These are phyloP conservation scores for Triadica sebifera DNA, from an alignment of 345 rosid species.

Conservation along the genomic window DNA sequence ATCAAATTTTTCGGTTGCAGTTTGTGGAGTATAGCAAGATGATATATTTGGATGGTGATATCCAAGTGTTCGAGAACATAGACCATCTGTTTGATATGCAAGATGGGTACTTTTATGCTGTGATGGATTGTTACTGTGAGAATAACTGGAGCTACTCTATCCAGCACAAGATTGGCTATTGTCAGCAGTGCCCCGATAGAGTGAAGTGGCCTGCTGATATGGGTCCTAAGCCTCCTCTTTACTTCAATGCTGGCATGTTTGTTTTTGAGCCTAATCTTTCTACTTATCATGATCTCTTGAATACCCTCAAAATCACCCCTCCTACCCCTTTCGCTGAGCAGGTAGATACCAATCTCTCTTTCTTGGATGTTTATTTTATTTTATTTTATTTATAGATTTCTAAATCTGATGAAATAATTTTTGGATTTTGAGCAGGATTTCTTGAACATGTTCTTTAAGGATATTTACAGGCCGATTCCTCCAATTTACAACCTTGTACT, in stretches of 20 bases:
- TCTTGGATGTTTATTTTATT: not conserved
- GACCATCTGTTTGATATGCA: slow-evolving; percentile 14
- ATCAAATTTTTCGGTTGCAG: not conserved
- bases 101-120: slow-evolving; percentile 16
- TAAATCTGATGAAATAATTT: not conserved
- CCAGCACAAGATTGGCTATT: slow-evolving; percentile 14
- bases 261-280: slow-evolving; percentile 58
- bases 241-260: slow-evolving; percentile 80
- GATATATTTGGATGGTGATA: slow-evolving; percentile 20
- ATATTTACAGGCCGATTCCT: slow-evolving; percentile 71
- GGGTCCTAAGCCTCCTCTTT: slow-evolving; percentile 58
- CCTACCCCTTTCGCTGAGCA: slow-evolving; percentile 79
- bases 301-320: slow-evolving; percentile 42
- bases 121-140: slow-evolving; percentile 17
- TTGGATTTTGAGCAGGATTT: slow-evolving; percentile 47
- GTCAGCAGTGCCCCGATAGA: slow-evolving; percentile 15
- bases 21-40: slow-evolving; percentile 20
- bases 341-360: slow-evolving; percentile 17
- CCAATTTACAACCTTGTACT: slow-evolving; percentile 62
- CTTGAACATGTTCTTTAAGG: slow-evolving; percentile 74
- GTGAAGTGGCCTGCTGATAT: slow-evolving; percentile 35
- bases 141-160: slow-evolving; percentile 12
- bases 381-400: not conserved
- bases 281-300: slow-evolving; percentile 51
- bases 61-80: slow-evolving; percentile 16